phyloP scores from a whole-genome alignment of 345 rosid species.

The Melaleuca alternifolia region DNA sequence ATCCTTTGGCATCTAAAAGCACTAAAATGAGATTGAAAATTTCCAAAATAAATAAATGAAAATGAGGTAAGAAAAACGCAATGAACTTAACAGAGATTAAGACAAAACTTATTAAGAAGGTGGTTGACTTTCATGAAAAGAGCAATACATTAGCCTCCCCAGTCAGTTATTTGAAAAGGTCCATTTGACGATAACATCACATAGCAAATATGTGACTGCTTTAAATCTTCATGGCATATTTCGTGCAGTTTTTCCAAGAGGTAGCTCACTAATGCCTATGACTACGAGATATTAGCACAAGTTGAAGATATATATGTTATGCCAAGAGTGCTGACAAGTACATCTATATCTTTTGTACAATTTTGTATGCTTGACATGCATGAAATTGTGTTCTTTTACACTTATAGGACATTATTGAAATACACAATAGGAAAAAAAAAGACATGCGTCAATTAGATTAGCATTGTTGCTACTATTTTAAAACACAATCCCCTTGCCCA shows the following conservation, averaged over 20 bases:
- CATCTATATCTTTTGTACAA: too few relatives aligned
- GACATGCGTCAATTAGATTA: not conserved
- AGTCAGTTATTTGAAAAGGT: too few relatives aligned
- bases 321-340: too few relatives aligned
- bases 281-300: not conserved
- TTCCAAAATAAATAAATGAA: not conserved
- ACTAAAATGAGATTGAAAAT: rapidly evolving
- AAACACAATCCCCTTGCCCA: not conserved
- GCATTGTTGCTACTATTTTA: not conserved
- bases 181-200: not conserved
- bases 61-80: rapidly evolving
- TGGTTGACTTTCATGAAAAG: too few relatives aligned
- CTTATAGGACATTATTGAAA: not conserved
- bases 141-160: too few relatives aligned
- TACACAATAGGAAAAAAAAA: not conserved
- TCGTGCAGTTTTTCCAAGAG: not conserved
- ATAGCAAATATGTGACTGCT: not conserved
- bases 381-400: too few relatives aligned
- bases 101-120: too few relatives aligned
- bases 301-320: not conserved
- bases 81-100: too few relatives aligned
- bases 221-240: not conserved
- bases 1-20: not conserved
- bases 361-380: not conserved
- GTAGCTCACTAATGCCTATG: not conserved